Base-by-base conservation (phyloP, 129 eudicot genomes). In the Pseudognaphalium luteoalbum region DNA sequence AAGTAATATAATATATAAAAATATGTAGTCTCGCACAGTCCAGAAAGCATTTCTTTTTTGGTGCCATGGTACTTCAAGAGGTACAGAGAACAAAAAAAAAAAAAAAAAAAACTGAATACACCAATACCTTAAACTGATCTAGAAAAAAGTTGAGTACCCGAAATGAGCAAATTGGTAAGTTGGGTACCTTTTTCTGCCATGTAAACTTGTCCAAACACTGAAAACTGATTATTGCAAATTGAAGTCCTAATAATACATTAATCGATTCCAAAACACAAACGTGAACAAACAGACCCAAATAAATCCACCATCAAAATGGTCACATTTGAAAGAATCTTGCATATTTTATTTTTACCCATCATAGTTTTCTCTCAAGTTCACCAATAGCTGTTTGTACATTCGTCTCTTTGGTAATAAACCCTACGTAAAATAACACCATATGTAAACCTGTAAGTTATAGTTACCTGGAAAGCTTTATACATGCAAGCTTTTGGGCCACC, bases 401-500 rank as follows among this genome's bases (percentile, higher is more conserved):
- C 37, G 73, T 71, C 51, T 71, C 34, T 22, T 7, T 5, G 57
- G 72, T 63, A 78, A 52, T 51, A 11, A 58, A 35, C 33, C 29
- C 15, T 1, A 37, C 25, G 30, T 35, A 73, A 39, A 69, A 62
- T 47, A 69, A 71, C 60, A 71, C 64, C 4, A 28, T 12, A 81
- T 72, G 20, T 51, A 57, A 71, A 33, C 57, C 20, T 77, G 61
- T 2, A 65, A 80, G 52, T 52, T 60, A 72, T 22, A 50, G 66
- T 75, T 84, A 94, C 99, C 99, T 91, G 97, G 82, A 94, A 85
- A 80, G 87, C 92, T 85, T 94, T 91, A 74, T 89, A 94, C 96
- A 94, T 83, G 87, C 99, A 94, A 72, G 97, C 90, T 82, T 91
- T 94, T 7, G 99, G 92, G 34, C 96, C 99, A 71, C 94, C 94